Conservation (phyloP, 768 basidiomycete species). For the Clitopilus hobsonii region DNA sequence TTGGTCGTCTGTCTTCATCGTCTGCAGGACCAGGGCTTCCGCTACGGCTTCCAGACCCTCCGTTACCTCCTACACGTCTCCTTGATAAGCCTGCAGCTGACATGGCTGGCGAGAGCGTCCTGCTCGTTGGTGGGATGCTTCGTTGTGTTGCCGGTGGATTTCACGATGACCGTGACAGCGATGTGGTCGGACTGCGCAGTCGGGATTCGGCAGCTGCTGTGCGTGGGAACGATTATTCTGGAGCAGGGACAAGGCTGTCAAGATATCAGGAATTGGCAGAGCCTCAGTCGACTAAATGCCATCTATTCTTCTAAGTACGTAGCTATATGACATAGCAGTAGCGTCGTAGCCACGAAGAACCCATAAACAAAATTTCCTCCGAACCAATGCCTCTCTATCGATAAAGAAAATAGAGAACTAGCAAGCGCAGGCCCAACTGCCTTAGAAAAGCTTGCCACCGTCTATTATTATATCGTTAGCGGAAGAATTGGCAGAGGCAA, state of each 20-base stretch:
- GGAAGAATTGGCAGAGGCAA: background rate
- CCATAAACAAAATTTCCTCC: constrained; percentile 56
- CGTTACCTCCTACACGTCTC: constrained; percentile 44
- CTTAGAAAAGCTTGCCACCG: constrained; percentile 33
- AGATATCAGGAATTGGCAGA: too few species aligned
- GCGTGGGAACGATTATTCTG: background rate
- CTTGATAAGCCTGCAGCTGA: constrained; percentile 51
- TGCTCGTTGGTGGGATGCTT: background rate
- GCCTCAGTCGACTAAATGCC: background rate
- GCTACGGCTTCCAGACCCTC: constrained; percentile 18
- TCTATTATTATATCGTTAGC: constrained; percentile 3
- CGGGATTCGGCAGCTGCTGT: background rate
- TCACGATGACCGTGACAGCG: background rate
- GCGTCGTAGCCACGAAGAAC: background rate
- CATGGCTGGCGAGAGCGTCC: constrained; percentile 25
- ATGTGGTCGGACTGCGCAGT: background rate
- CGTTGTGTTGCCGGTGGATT: background rate
- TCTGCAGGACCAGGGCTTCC: constrained; percentile 25
- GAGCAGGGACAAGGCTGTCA: background rate
- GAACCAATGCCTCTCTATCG: constrained; percentile 46
- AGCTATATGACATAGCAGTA: background rate
- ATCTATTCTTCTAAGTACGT: background rate
- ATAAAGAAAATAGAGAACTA: constrained; percentile 66
- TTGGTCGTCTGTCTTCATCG: constrained; percentile 25
- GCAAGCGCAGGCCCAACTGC: constrained; percentile 53